Evolutionary conservation across 2,329 filamentous ascomycete species (phyloP).

Genomic region (Aspergillus pseudoviridinutans): DNA sequence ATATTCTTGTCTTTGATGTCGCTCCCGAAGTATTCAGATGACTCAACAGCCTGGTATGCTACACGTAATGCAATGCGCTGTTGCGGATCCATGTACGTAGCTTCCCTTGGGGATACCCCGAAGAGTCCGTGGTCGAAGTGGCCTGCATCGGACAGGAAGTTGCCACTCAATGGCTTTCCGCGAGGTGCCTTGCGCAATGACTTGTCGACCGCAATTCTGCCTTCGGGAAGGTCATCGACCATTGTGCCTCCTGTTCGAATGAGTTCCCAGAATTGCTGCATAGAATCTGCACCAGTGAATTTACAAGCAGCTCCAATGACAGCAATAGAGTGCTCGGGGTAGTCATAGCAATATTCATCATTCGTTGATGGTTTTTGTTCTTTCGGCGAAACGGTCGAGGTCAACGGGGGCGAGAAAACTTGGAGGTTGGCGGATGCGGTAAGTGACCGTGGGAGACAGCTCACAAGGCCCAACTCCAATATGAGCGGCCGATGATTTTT

Average conservation of each 20-base stretch:
- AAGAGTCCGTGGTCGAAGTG: constrained; percentile 27
- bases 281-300: constrained; percentile 25
- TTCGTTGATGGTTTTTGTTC: background rate
- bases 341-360: background rate
- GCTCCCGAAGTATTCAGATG: constrained; percentile 20
- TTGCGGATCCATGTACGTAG: constrained; percentile 24
- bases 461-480: constrained; percentile 1
- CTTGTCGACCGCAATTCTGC: background rate
- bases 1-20: background rate
- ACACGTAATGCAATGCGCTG: constrained; percentile 23
- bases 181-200: background rate
- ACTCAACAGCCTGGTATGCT: constrained; percentile 28
- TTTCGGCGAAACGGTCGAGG: background rate
- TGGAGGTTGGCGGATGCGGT: background rate
- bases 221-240: background rate
- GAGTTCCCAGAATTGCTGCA: constrained; percentile 34
- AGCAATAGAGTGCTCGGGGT: constrained; percentile 21
- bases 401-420: background rate
- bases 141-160: background rate
- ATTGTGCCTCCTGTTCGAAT: constrained; percentile 15
- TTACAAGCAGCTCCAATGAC: constrained; percentile 31
- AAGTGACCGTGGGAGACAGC: background rate
- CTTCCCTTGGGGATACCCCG: constrained; percentile 18
- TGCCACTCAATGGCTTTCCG: background rate
- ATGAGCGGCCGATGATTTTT: background rate